Evolutionary conservation across 371 early-diverging fungal species (phyloP).

Genomic region (Lichtheimia hyalospora): DNA sequence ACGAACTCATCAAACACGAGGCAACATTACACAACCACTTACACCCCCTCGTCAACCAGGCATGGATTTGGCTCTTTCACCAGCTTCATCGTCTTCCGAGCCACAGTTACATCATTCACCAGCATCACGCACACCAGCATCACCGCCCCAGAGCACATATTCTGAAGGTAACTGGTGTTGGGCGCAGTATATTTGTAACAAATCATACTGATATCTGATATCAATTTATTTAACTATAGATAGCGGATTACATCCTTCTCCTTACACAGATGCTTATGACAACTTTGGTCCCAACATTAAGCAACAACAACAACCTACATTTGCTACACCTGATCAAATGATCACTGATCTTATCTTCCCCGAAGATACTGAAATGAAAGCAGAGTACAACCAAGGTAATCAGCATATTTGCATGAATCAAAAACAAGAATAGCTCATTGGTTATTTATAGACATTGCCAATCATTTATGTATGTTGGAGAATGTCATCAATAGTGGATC

Average conservation of each 20-base stretch:
- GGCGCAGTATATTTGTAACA: no score
- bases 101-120: conserved; percentile 10
- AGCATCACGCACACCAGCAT: conserved; percentile 17
- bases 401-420: neutral
- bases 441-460: conserved; percentile 28
- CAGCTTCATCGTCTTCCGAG: conserved; percentile 8
- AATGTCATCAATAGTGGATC: conserved; percentile 16
- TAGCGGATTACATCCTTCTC: conserved; percentile 18
- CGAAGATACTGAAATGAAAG: conserved; percentile 7
- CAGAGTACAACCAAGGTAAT: conserved; percentile 24
- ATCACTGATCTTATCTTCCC: conserved; percentile 22
- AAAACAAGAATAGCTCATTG: neutral
- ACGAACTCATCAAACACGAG: conserved; percentile 5
- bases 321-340: conserved; percentile 12
- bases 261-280: conserved; percentile 26
- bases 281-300: conserved; percentile 21
- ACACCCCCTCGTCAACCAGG: conserved; percentile 17
- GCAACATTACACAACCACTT: conserved; percentile 8
- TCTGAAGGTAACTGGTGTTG: conserved; percentile 10
- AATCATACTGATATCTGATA: neutral
- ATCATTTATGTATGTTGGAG: conserved; percentile 30
- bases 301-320: conserved; percentile 1
- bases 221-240: neutral
- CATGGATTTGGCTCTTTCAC: conserved; percentile 10
- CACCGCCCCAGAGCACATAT: conserved; percentile 33